These are phyloP conservation scores for Ampelocalamus luodianensis DNA, from an alignment of 176 grass and related monocot species.

Conservation along the genomic window DNA sequence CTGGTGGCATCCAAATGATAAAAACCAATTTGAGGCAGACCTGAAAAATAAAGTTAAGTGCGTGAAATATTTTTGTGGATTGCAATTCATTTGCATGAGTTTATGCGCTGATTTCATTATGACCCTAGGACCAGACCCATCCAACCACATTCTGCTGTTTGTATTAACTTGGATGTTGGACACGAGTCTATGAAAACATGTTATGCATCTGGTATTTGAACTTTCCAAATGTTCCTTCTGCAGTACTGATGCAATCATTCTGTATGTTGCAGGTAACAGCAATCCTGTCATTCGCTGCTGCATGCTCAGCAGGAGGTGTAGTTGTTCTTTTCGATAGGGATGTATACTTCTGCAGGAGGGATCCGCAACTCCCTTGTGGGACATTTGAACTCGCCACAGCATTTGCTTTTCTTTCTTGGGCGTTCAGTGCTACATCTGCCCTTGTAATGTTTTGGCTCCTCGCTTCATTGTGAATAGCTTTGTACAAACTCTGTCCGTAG, in stretches of 20 bases:
- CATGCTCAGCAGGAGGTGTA: constrained; percentile 81
- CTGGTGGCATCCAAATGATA: constrained; percentile 16
- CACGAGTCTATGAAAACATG: neutral
- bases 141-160: neutral
- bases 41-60: neutral
- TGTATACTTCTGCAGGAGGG: constrained; percentile 58
- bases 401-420: constrained; percentile 80
- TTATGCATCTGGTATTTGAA: neutral
- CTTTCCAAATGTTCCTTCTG: neutral
- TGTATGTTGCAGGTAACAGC: constrained; percentile 66
- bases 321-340: constrained; percentile 80
- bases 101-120: neutral
- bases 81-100: neutral
- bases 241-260: constrained; percentile 15
- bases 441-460: constrained; percentile 85
- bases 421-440: constrained; percentile 66
- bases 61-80: neutral
- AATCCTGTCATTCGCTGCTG: constrained; percentile 76
- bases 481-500: constrained; percentile 50
- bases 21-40: constrained; percentile 10
- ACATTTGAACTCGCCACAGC: constrained; percentile 70
- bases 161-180: neutral
- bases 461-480: constrained; percentile 59
- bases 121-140: constrained; percentile 1
- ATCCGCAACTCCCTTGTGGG: constrained; percentile 66